Evolutionary conservation across 2,329 filamentous ascomycete genomes (phyloP), one percentile per base, ranked within the genome.

Genomic region (Arthrobotrys sinensis): DNA sequence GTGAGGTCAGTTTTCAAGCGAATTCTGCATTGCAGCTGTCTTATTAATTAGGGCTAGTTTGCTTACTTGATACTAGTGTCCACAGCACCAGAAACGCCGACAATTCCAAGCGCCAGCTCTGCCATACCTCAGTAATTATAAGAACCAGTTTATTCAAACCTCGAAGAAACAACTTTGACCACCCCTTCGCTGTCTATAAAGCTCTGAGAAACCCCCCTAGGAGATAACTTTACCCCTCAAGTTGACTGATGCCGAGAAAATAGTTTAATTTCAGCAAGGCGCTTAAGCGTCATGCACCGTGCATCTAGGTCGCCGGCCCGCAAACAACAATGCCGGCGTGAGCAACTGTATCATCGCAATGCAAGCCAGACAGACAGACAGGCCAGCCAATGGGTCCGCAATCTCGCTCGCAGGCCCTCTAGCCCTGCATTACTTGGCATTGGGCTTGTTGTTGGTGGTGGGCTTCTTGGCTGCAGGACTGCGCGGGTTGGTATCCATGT

Each of bases 51-150:
- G 16, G n/a, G n/a, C 38, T 19, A 48, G 16, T n/a, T n/a, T 32
- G n/a, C 50, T 55, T 34, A 60, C 55, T 40, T 60, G 16, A 60
- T 43, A 40, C 55, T 34, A 40, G 24, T 21, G 34, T 60, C 55
- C 24, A 60, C 55, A 38, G 55, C 55, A 19, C 55, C 55, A 60
- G 50, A 11, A 53, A 53, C 7, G 2, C 50, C 50, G 50, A 60
- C 36, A 43, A 60, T 60, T n/a, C 55, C 55, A 16, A 60, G 36
- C 34, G 12, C 55, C 16, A 60, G 55, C 55, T 60, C 55, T 43
- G 55, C 55, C 55, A 60, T 60, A 10, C 3, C 28, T 34, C 24
- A 34, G 32, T 55, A 43, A 43, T 43, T 43, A 43, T 43, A 43
- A 43, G 38, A 43, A 48, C 16, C 45, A 21, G 45, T 16, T n/a